Conservation (phyloP, 176 grass and related monocot species). For the Juncus inflexus region DNA sequence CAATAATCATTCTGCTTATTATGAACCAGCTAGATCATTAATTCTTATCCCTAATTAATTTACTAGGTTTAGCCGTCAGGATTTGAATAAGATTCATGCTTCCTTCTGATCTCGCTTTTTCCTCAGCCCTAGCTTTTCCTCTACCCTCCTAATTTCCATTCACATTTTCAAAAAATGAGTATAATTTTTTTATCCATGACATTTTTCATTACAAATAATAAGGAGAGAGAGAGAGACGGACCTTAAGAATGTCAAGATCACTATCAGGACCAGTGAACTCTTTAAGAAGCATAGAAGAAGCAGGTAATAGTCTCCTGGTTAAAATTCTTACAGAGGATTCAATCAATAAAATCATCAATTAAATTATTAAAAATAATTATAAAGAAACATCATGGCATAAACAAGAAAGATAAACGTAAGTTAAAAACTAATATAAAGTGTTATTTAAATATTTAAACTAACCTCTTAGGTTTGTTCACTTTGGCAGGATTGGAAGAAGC, state of each 20-base stretch:
- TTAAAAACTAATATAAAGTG: neutral
- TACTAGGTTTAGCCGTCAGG: neutral
- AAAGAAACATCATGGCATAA: neutral
- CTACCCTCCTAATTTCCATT: slow-evolving; percentile 15
- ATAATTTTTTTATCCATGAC: no score
- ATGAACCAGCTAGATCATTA: neutral
- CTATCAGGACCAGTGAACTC: slow-evolving; percentile 16
- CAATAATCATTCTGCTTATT: neutral
- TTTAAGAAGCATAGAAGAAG: slow-evolving; percentile 29
- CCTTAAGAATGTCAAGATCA: slow-evolving; percentile 18
- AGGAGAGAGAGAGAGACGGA: neutral
- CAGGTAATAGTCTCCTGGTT: slow-evolving; percentile 26
- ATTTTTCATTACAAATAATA: no score
- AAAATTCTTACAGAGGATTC: slow-evolving; percentile 21
- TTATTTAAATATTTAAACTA: neutral
- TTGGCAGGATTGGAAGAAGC: slow-evolving; percentile 11
- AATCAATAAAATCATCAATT: slow-evolving; percentile 3
- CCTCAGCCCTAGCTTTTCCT: slow-evolving; percentile 1
- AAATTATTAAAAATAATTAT: neutral
- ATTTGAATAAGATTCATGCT: slow-evolving; percentile 23
- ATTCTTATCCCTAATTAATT: slow-evolving; percentile 4
- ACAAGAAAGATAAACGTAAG: no score
- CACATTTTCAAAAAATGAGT: neutral
- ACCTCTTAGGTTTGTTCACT: slow-evolving; percentile 24
- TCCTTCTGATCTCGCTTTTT: slow-evolving; percentile 11